A percentile compares a stretch with the other conserved stretches of the same genome.
phyloP scores from a whole-genome alignment of 78 protist genomes.

The Bigelowiella natans region DNA sequence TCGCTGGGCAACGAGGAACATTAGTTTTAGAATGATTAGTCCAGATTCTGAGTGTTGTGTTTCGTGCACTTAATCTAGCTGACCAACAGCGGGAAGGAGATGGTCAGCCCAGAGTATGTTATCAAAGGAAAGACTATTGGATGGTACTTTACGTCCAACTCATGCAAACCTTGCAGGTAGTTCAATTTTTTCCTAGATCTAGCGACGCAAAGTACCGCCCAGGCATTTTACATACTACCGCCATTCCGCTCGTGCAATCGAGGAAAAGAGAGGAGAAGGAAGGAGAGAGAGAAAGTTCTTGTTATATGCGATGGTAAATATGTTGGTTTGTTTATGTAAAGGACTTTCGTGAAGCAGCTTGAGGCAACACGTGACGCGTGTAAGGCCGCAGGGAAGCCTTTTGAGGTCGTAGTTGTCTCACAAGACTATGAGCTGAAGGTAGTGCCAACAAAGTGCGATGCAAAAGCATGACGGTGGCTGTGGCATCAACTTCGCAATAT shows the following conservation, averaged over 20 bases:
- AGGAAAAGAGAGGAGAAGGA: neutral
- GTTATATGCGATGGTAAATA: too few relatives aligned
- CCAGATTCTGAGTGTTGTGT: too few relatives aligned
- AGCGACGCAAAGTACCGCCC: too few relatives aligned
- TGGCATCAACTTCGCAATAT: too few relatives aligned
- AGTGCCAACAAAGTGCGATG: too few relatives aligned
- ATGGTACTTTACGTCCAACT: neutral
- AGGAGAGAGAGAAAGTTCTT: neutral
- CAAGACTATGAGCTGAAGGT: neutral
- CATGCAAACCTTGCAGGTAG: neutral
- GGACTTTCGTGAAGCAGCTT: neutral
- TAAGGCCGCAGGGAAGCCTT: neutral
- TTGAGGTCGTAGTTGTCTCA: neutral
- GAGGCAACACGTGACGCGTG: neutral
- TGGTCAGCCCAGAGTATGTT: neutral
- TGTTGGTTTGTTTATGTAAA: neutral
- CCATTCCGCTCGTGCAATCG: too few relatives aligned
- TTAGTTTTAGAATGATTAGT: too few relatives aligned
- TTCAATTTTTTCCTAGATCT: too few relatives aligned
- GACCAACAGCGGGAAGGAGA: neutral
- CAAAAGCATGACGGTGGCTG: too few relatives aligned
- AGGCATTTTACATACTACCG: too few relatives aligned
- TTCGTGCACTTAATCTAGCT: too few relatives aligned
- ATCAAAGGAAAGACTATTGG: neutral
- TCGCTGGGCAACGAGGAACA: too few relatives aligned